A percentile compares a stretch with the other conserved stretches of the same genome.
phyloP scores from a whole-genome alignment of 768 basidiomycete genomes.

The Mycena polygramma region DNA sequence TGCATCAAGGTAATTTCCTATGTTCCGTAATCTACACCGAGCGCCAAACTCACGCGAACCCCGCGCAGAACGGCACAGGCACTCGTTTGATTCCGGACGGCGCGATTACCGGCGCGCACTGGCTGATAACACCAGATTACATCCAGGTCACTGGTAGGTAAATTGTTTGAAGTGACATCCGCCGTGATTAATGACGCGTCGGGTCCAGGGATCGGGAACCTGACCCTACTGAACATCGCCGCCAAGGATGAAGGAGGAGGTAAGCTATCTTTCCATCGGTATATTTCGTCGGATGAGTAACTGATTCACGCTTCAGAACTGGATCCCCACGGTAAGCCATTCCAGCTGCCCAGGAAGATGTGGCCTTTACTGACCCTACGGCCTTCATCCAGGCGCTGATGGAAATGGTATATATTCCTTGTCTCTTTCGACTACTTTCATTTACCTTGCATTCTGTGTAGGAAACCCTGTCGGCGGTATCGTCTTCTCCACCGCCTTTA shows the following conservation, averaged over 20 bases:
- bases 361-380: not conserved
- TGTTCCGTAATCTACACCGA: not conserved
- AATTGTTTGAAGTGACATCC: not conserved
- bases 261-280: not conserved
- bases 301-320: constrained; percentile 53
- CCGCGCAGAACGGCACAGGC: constrained; percentile 65
- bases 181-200: constrained; percentile 41
- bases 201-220: constrained; percentile 68
- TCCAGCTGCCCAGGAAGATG: not conserved
- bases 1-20: constrained; percentile 51
- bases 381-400: constrained; percentile 48
- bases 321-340: constrained; percentile 70
- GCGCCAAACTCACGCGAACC: constrained; percentile 2
- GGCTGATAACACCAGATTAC: constrained; percentile 81
- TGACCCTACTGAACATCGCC: constrained; percentile 76
- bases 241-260: constrained; percentile 67
- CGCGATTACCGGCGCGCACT: constrained; percentile 75
- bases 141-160: constrained; percentile 73
- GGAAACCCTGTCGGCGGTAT: constrained; percentile 60
- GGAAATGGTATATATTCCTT: constrained; percentile 56
- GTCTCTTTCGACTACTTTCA: not conserved
- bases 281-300: not conserved
- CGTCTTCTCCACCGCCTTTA: constrained; percentile 82
- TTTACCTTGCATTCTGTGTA: not conserved
- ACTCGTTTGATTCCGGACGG: constrained; percentile 80